A percentile compares a stretch with the other conserved stretches of the same genome.
phyloP scores from a whole-genome alignment of 306 rosid genomes.

The Castanopsis chinensis region DNA sequence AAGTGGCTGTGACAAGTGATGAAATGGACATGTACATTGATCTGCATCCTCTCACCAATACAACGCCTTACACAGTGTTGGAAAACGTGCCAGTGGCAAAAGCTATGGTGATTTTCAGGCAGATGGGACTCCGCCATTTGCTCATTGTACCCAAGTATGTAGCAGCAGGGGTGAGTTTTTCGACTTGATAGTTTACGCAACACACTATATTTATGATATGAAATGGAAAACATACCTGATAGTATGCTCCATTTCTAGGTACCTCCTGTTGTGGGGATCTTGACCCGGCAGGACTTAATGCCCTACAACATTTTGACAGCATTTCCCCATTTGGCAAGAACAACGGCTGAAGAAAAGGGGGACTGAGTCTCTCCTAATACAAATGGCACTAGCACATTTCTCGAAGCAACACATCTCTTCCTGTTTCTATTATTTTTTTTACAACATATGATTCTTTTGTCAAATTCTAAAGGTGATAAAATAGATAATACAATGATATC shows the following conservation, averaged over 20 bases:
- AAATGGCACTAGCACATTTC: conserved; percentile 28
- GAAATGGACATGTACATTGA: conserved; percentile 89
- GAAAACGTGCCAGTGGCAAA: conserved; percentile 81
- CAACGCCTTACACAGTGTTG: conserved; percentile 73
- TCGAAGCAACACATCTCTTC: conserved; percentile 18
- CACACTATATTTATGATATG: neutral
- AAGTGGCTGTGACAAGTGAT: conserved; percentile 63
- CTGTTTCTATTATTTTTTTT: conserved; percentile 20
- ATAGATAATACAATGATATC: conserved; percentile 26
- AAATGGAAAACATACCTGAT: conserved; percentile 30
- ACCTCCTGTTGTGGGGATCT: conserved; percentile 74
- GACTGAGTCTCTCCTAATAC: conserved; percentile 30
- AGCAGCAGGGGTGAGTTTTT: conserved; percentile 71
- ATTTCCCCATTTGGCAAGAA: conserved; percentile 62
- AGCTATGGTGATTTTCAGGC: conserved; percentile 85
- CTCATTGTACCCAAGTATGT: conserved; percentile 74
- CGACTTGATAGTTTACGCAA: neutral
- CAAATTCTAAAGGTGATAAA: conserved; percentile 29
- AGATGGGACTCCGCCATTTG: conserved; percentile 86
- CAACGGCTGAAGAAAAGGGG: conserved; percentile 44
- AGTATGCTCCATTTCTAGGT: conserved; percentile 41
- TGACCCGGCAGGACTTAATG: conserved; percentile 82
- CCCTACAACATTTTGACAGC: conserved; percentile 71
- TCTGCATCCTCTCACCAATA: conserved; percentile 86
- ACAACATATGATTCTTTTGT: conserved; percentile 40